phyloP scores from a whole-genome alignment of 192 early-diverging fungal species.

The Mortierella alpina region DNA sequence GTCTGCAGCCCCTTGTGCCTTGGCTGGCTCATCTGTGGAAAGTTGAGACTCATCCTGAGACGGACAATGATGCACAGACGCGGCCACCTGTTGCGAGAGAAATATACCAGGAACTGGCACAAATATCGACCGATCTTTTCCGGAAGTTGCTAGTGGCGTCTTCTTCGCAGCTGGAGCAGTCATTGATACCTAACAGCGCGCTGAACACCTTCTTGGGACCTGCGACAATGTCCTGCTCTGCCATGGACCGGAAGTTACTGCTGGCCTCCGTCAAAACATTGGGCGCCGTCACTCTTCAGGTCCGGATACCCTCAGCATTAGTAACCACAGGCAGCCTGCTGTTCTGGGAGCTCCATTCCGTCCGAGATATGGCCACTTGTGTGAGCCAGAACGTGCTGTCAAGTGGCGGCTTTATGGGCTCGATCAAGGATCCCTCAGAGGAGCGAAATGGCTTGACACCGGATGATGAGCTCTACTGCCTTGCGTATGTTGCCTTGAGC shows the following conservation, averaged over 20 bases:
- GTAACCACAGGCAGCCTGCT: background rate
- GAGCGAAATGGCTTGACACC: slow-evolving; percentile 32
- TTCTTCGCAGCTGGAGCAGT: background rate
- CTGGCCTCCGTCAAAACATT: slow-evolving; percentile 18
- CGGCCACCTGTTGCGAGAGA: slow-evolving; percentile 27
- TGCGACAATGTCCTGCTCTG: slow-evolving; percentile 17
- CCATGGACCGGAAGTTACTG: slow-evolving; percentile 35
- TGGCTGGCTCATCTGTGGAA: slow-evolving; percentile 44
- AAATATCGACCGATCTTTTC: slow-evolving; percentile 24
- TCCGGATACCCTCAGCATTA: slow-evolving; percentile 14
- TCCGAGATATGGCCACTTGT: slow-evolving; percentile 15
- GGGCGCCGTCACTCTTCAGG: slow-evolving; percentile 18
- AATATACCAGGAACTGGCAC: slow-evolving; percentile 43
- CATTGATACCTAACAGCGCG: background rate
- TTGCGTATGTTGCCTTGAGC: slow-evolving; percentile 32
- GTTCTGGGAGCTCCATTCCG: slow-evolving; percentile 40
- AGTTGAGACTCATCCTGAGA: slow-evolving; percentile 10
- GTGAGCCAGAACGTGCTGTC: slow-evolving; percentile 27
- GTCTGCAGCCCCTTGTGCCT: slow-evolving; percentile 29
- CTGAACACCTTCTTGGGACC: slow-evolving; percentile 40
- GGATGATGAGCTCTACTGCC: slow-evolving; percentile 28
- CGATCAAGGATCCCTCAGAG: background rate
- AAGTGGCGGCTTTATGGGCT: slow-evolving; percentile 28
- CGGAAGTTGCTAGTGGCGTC: slow-evolving; percentile 18
- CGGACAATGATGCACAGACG: background rate